Evolutionary conservation across 2,329 filamentous ascomycete genomes (phyloP).

Genomic region (Verticillium isaacii): DNA sequence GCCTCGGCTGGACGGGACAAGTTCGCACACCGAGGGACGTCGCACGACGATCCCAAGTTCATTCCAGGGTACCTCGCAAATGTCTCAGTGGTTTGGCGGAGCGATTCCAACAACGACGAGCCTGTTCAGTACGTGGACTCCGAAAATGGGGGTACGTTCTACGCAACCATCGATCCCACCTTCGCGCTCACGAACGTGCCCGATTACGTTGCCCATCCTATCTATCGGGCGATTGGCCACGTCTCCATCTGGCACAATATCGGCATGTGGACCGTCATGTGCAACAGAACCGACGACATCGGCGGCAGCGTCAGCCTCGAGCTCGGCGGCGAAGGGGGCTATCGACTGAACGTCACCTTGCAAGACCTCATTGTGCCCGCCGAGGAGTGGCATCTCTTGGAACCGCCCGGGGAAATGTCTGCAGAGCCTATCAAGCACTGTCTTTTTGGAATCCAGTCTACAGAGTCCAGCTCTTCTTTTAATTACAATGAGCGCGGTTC

Average conservation of each 20-base stretch:
- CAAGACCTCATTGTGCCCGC: slow-evolving; percentile 22
- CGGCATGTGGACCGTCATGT: slow-evolving; percentile 16
- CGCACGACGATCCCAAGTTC: no score
- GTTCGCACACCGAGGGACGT: not conserved
- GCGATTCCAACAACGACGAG: not conserved
- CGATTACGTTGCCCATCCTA: slow-evolving; percentile 13
- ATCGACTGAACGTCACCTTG: slow-evolving; percentile 17
- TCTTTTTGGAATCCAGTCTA: no score
- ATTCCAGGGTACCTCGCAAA: not conserved
- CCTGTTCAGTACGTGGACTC: no score
- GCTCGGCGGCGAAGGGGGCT: slow-evolving; percentile 20
- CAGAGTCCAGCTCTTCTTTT: no score
- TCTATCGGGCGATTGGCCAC: slow-evolving; percentile 22
- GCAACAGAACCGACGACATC: slow-evolving; percentile 14
- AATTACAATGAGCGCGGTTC: not conserved
- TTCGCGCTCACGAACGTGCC: slow-evolving; percentile 12
- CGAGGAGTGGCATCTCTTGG: not conserved
- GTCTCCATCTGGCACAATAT: slow-evolving; percentile 10
- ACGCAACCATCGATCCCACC: not conserved
- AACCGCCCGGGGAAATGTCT: slow-evolving; percentile 9
- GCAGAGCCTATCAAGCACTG: no score
- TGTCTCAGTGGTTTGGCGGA: not conserved
- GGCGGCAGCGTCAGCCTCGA: slow-evolving; percentile 18
- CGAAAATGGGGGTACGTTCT: not conserved
- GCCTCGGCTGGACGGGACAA: not conserved